Evolutionary conservation across 768 basidiomycete genomes (phyloP), one percentile per base, ranked within the genome.

Genomic region (Austroboletus eburneus): DNA sequence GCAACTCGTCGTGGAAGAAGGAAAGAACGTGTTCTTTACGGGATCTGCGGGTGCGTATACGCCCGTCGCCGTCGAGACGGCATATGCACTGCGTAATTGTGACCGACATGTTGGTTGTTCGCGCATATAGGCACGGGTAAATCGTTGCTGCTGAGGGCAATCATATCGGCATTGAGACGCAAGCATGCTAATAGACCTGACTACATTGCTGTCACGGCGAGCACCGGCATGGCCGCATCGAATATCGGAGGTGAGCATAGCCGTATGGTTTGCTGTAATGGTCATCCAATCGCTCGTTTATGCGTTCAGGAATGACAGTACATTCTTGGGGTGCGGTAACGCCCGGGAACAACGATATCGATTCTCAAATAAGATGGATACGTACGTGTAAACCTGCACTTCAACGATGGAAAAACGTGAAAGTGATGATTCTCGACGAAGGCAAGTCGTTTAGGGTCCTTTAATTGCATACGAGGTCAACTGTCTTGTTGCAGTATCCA

Each of bases 361-460:
- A 75, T 9, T 62, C 69, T n/a, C 70, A 83, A 12, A 68, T 78
- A 24, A 63, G 49, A 33, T 80, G 73, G 51, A 69, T 85, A 55
- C 67, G 63, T 51, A 73, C 72, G 41, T 80, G 78, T 46, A 77
- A 72, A 51, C 77, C 79, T 43, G 77, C 79, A 1, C 63, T 71
- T 34, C 68, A 73, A 39, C 71, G 81, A 41, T 86, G 84, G 84
- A 72, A 70, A 52, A 66, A 70, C 22, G 77, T 75, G 2, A 72
- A 76, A 52, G 76, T 80, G 2, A 70, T 86, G 42, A 73, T 87
- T 48, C 75, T 86, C 21, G 84, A 86, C 52, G 83, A 86, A 65
- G 72, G 83, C 80, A 43, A 48, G 72, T 56, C 9, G 12, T 9
- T 3, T 22, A 14, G 14, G 23, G n/a, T n/a, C n/a, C n/a, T n/a